Evolutionary conservation across 2,329 filamentous ascomycete species (phyloP).

Genomic region (Alternaria sp.): DNA sequence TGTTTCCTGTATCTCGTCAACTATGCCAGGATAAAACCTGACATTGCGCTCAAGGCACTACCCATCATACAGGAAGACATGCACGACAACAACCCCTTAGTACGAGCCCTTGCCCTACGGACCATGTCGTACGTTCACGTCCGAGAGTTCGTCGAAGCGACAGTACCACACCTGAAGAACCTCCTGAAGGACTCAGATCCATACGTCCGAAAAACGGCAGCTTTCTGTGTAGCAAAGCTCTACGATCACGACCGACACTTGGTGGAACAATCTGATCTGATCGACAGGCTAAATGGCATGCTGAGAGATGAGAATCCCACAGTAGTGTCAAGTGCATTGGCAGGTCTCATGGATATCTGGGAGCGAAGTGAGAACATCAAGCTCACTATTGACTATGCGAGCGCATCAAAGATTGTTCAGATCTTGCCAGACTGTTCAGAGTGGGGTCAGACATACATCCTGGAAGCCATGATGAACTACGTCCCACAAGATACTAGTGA

Average conservation of each 20-base stretch:
- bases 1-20: constrained; percentile 98
- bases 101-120: constrained; percentile 87
- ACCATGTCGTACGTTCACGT: constrained; percentile 99
- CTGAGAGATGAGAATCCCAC: constrained; percentile 96
- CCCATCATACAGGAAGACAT: constrained; percentile 91
- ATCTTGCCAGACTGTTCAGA: constrained; percentile 97
- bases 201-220: constrained; percentile 96
- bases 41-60: constrained; percentile 91
- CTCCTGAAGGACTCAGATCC: constrained; percentile 87
- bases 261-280: constrained; percentile 90
- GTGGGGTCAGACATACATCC: constrained; percentile 98
- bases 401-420: constrained; percentile 97
- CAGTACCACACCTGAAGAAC: constrained; percentile 81
- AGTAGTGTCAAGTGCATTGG: constrained; percentile 92
- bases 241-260: constrained; percentile 94
- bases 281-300: constrained; percentile 88
- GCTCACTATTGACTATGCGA: constrained; percentile 95
- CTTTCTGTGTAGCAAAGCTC: constrained; percentile 94
- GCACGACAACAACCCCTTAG: constrained; percentile 89
- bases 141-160: constrained; percentile 91
- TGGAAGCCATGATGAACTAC: constrained; percentile 97
- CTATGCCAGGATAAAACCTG: constrained; percentile 92
- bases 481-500: constrained; percentile 91
- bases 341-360: constrained; percentile 96
- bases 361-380: constrained; percentile 97